Percentiles rank a stretch among this genome's conserved stretches.
phyloP scores from a whole-genome alignment of 768 basidiomycete species.

The Cystoderma amianthinum region DNA sequence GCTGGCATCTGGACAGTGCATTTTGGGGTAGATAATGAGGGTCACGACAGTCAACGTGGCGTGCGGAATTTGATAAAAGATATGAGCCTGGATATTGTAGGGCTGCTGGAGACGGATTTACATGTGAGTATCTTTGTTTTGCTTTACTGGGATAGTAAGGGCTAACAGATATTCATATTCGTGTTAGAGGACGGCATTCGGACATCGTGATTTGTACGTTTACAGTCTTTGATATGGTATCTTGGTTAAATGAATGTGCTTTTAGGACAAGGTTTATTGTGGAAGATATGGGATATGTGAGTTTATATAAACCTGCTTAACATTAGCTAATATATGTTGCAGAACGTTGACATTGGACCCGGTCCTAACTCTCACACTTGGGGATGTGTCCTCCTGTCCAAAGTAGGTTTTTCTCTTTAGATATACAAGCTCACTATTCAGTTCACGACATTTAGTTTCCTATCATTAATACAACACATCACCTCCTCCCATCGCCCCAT shows the following conservation, averaged over 20 bases:
- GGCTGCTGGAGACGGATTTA: conserved; percentile 80
- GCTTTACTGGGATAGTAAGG: no score
- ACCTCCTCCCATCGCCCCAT: conserved; percentile 78
- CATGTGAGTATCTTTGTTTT: conserved; percentile 44
- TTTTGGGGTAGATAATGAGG: conserved; percentile 75
- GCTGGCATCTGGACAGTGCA: conserved; percentile 92
- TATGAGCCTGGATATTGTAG: conserved; percentile 81
- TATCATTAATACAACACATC: conserved; percentile 80
- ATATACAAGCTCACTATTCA: conserved; percentile 1
- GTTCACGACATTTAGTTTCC: conserved; percentile 53
- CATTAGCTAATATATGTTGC: neutral
- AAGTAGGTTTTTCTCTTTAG: conserved; percentile 30
- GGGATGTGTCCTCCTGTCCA: conserved; percentile 79
- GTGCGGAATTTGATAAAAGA: conserved; percentile 62
- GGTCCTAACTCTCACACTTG: conserved; percentile 87
- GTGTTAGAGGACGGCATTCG: conserved; percentile 44
- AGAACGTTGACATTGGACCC: conserved; percentile 88
- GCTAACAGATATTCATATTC: neutral
- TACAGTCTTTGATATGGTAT: neutral
- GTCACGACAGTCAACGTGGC: conserved; percentile 64
- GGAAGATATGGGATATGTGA: conserved; percentile 77
- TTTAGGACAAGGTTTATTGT: conserved; percentile 68
- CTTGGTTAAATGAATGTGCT: conserved; percentile 4
- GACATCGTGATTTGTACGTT: conserved; percentile 74
- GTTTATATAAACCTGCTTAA: conserved; percentile 17